phyloP scores from a whole-genome alignment of 2,329 filamentous ascomycete species.

The Metarhizium humberi region DNA sequence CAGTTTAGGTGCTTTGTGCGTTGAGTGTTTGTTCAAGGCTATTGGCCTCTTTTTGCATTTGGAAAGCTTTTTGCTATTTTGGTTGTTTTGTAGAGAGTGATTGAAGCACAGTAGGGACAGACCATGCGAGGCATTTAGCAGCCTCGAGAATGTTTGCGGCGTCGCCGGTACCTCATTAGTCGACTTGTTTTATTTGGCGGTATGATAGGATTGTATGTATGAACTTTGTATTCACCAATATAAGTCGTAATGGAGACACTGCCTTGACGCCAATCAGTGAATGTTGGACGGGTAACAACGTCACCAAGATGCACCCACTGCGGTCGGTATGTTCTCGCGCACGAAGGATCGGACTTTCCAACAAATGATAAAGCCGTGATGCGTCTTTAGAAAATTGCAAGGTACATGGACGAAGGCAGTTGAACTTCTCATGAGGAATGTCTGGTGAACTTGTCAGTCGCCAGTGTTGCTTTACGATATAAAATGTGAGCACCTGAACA shows the following conservation, averaged over 20 bases:
- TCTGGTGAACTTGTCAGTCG: no score
- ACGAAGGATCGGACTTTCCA: background rate
- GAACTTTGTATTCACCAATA: constrained; percentile 1
- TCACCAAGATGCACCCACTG: background rate
- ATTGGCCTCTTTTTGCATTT: background rate
- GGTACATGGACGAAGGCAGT: no score
- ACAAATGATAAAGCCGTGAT: no score
- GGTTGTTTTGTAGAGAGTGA: background rate
- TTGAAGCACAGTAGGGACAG: background rate
- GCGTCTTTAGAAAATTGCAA: no score
- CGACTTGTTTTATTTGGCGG: background rate
- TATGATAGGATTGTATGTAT: constrained; percentile 1
- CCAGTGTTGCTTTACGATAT: no score
- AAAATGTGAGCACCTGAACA: no score
- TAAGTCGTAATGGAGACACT: background rate
- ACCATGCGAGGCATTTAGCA: background rate
- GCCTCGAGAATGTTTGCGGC: background rate
- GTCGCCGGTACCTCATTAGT: constrained; percentile 4
- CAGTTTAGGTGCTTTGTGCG: background rate
- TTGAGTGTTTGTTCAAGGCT: background rate
- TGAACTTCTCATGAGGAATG: no score
- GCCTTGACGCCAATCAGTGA: background rate
- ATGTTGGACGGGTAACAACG: background rate
- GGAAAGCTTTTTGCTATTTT: background rate
- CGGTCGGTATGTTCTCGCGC: background rate